Conservation (phyloP, 2,329 filamentous ascomycete genomes). For the Sarocladium oryzae region DNA sequence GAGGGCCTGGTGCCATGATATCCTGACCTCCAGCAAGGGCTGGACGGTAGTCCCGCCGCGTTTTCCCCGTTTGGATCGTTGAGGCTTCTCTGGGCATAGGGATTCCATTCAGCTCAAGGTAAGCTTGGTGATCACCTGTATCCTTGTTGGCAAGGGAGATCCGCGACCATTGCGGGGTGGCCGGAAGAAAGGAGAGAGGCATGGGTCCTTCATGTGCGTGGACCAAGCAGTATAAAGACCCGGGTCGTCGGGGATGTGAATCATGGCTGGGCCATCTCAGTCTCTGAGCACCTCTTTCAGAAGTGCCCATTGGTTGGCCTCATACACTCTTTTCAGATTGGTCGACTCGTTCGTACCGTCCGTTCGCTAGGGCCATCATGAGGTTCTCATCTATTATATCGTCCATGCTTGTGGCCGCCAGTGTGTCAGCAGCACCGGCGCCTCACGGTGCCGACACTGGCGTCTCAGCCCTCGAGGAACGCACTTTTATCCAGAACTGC, state of each 20-base stretch:
- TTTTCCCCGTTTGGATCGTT: not conserved
- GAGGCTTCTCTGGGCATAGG: no score
- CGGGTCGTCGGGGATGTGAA: not conserved
- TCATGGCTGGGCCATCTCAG: not conserved
- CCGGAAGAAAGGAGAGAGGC: no score
- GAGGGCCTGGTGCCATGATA: not conserved
- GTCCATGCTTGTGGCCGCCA: not conserved
- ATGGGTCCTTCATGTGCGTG: not conserved
- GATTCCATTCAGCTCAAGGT: no score
- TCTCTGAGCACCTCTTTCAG: not conserved
- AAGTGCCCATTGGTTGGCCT: not conserved
- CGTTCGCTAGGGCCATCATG: not conserved
- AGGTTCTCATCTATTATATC: not conserved
- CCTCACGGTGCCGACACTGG: not conserved
- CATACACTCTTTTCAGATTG: not conserved
- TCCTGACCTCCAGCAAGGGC: not conserved
- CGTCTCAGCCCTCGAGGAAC: conserved; percentile 2
- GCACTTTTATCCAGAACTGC: not conserved
- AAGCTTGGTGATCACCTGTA: no score
- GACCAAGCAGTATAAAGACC: not conserved
- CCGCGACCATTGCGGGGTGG: no score
- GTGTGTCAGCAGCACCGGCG: conserved; percentile 2
- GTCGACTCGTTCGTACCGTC: no score
- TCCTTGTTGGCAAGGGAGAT: no score
- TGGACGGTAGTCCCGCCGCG: not conserved